A percentile compares a stretch with the other conserved stretches of the same genome.
Evolutionary conservation across 192 early-diverging fungal species (phyloP).

Genomic region (Coemansia sp.): DNA sequence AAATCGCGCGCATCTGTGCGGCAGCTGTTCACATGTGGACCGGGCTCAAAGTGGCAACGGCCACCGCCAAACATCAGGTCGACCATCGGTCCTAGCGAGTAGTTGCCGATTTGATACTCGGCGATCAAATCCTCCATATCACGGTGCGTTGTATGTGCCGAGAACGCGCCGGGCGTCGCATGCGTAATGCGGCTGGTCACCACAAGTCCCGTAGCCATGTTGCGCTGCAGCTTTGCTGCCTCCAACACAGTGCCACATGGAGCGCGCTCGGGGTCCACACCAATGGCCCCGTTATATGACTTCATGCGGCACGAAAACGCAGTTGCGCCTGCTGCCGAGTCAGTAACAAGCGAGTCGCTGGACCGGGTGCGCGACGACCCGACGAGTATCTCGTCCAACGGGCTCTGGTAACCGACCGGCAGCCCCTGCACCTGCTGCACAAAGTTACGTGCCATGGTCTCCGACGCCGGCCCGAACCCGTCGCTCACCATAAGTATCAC

Average conservation of each 20-base stretch:
- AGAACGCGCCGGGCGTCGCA: slow-evolving; percentile 80
- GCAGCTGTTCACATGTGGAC: slow-evolving; percentile 65
- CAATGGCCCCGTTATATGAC: slow-evolving; percentile 93
- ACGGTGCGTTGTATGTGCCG: slow-evolving; percentile 77
- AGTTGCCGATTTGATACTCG: slow-evolving; percentile 85
- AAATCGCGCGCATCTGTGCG: slow-evolving; percentile 74
- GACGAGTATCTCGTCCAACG: slow-evolving; percentile 72
- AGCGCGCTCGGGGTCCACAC: slow-evolving; percentile 62
- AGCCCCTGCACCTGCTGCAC: slow-evolving; percentile 65
- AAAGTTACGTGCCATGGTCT: slow-evolving; percentile 83
- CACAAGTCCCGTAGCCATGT: slow-evolving; percentile 87
- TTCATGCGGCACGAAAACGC: slow-evolving; percentile 91
- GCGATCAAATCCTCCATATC: slow-evolving; percentile 87
- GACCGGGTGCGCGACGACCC: slow-evolving; percentile 90
- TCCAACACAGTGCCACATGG: slow-evolving; percentile 96
- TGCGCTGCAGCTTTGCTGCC: slow-evolving; percentile 75
- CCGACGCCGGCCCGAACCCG: slow-evolving; percentile 93
- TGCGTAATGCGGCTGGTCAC: slow-evolving; percentile 95
- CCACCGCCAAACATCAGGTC: slow-evolving; percentile 95
- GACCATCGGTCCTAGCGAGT: slow-evolving; percentile 74
- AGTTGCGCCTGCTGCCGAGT: slow-evolving; percentile 96
- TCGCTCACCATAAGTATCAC: slow-evolving; percentile 95
- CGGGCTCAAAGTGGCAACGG: slow-evolving; percentile 82
- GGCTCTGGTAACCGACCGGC: slow-evolving; percentile 57
- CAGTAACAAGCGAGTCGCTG: slow-evolving; percentile 80